A percentile compares a stretch with the other conserved stretches of the same genome.
phyloP scores from a whole-genome alignment of 805 yeast genomes.

The Candida broadrunensis region DNA sequence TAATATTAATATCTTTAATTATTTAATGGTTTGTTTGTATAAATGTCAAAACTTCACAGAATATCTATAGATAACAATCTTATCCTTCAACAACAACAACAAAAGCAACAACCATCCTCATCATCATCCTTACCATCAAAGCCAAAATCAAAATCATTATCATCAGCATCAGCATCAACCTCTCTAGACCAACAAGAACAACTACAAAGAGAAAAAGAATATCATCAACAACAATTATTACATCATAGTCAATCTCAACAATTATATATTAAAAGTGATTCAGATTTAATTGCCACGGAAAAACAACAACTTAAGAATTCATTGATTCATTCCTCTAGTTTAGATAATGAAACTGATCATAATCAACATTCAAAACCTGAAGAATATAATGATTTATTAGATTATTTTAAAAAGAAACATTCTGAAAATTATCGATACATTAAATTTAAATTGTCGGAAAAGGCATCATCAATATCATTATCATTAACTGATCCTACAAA shows the following conservation, averaged over 20 bases:
- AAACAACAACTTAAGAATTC: neutral
- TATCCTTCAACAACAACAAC: neutral
- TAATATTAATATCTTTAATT: too few species aligned
- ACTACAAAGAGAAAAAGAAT: neutral
- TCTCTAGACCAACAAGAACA: neutral
- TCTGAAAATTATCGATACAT: conserved; percentile 21
- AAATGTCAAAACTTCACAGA: neutral
- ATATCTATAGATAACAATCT: neutral
- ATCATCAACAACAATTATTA: neutral
- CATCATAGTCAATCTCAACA: neutral
- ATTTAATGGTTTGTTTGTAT: too few species aligned
- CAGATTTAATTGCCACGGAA: neutral
- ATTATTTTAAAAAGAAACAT: conserved; percentile 12
- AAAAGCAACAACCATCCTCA: neutral
- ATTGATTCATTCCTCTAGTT: neutral
- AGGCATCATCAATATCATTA: neutral
- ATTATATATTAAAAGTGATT: neutral
- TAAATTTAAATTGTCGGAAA: conserved; percentile 13
- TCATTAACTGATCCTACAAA: conserved; percentile 1
- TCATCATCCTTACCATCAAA: neutral
- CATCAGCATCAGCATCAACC: neutral
- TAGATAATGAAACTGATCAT: neutral
- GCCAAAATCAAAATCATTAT: neutral
- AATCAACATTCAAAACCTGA: neutral
- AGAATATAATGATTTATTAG: conserved; percentile 12